A percentile compares a stretch with the other conserved stretches of the same genome.
These are phyloP conservation scores for Fusarium nisikadoi DNA, from an alignment of 2,329 filamentous ascomycete genomes.

Conservation along the genomic window DNA sequence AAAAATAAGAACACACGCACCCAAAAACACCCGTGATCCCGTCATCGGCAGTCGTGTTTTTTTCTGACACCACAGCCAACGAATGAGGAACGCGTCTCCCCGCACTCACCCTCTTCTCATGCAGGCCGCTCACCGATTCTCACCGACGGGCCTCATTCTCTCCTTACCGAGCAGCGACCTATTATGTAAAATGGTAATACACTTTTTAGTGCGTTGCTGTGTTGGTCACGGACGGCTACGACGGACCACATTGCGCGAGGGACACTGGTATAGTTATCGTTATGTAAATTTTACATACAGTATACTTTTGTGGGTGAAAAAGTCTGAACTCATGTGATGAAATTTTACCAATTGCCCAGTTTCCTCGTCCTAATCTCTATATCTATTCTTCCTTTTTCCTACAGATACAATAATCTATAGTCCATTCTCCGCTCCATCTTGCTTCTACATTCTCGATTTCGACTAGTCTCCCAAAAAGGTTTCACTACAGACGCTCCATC, in stretches of 20 bases:
- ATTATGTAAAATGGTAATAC: background rate
- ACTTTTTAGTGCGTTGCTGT: background rate
- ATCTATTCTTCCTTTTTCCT: background rate
- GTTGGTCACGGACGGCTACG: background rate
- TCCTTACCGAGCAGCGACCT: background rate
- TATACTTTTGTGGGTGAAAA: background rate
- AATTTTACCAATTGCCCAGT: background rate
- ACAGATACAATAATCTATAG: background rate
- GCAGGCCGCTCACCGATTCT: constrained; percentile 6
- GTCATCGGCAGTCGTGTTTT: background rate
- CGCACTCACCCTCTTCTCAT: too few species aligned
- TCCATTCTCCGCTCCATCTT: background rate
- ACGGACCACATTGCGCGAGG: background rate
- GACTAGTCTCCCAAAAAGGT: background rate
- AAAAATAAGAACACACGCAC: background rate
- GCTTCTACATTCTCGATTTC: background rate
- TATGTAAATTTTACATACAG: constrained; percentile 11
- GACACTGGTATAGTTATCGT: background rate
- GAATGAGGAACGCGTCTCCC: background rate
- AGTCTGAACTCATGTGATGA: constrained; percentile 3
- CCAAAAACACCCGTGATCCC: background rate
- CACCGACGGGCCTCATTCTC: background rate
- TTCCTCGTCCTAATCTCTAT: background rate
- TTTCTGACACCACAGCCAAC: background rate
- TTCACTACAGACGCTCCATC: background rate